Base-by-base conservation (phyloP, 306 rosid genomes). In the Cucumis hystrix region DNA sequence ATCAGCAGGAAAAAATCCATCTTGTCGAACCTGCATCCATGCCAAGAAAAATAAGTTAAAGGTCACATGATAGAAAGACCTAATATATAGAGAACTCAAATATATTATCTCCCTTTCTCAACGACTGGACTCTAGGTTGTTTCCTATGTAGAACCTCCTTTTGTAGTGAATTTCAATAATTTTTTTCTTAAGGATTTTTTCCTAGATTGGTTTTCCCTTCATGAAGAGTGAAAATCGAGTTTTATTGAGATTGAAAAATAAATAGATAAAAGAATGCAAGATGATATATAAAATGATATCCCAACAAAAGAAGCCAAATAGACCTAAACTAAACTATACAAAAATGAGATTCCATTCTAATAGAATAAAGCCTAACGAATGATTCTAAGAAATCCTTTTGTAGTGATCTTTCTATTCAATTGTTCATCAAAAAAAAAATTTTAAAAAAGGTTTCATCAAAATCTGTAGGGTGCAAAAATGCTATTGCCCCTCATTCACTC, bases 1-100 rank as follows among this genome's bases (percentile, higher is more conserved):
- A 85, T 93, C 98, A 12, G 98, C 96, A 82, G 98, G 98, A 82
- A 93, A 91, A 85, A 82, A 89, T 7, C 87, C 90, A 47, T 93
- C 96, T 80, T 89, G 97, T 86, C 86, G 88, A 79, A 93, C 85
- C 98, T 93, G 87, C 80, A 82, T n/a, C 25, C 37, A 70, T 35
- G 65, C 17, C 72, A 65, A 37, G 17, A 51, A 28, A 65, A n/a
- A n/a, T n/a, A n/a, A 63, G n/a, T 30, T 30, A 63, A 33, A 63
- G 30, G 65, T 60, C 65, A 60, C 37, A 25, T 17, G 1, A 23
- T 25, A 8, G 39, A 7, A 7, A 25, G 65, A 60, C 65, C 65
- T 18, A 60, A 23, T 60, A 16, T 20, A 25, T 60, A 11, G 65
- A 60, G 17, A 60, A 7, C 14, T 14, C 16, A 60, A 60, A 60